Evolutionary conservation across 129 eudicot genomes (phyloP).

Genomic region (Chrysanthemum seticuspe): DNA sequence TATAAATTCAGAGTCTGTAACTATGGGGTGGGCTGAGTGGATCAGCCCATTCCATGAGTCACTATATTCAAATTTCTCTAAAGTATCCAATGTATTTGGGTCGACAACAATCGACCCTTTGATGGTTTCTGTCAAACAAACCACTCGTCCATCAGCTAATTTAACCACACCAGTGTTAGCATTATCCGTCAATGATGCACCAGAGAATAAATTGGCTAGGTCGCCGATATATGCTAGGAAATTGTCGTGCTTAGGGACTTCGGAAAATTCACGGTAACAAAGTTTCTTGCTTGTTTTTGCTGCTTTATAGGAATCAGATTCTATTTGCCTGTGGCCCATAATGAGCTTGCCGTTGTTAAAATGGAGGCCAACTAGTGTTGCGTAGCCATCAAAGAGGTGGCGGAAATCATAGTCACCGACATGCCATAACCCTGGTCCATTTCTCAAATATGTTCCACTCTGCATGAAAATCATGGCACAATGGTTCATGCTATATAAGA

Average conservation of each 20-base stretch:
- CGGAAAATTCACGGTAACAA: conserved; percentile 94
- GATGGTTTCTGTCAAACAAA: conserved; percentile 84
- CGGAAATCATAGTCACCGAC: conserved; percentile 84
- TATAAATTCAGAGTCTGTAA: conserved; percentile 65
- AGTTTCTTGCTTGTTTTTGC: conserved; percentile 61
- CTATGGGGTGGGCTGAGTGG: conserved; percentile 97
- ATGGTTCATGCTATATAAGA: background rate
- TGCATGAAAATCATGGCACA: conserved; percentile 32
- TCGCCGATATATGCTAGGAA: conserved; percentile 80
- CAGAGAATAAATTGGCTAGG: conserved; percentile 79
- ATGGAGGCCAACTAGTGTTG: conserved; percentile 85
- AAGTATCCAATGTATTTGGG: conserved; percentile 74
- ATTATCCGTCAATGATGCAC: conserved; percentile 86
- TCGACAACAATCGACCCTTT: conserved; percentile 91
- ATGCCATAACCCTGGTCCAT: conserved; percentile 97
- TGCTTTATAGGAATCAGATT: conserved; percentile 94
- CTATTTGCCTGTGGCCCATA: conserved; percentile 88
- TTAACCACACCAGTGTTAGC: conserved; percentile 88
- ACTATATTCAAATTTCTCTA: conserved; percentile 76
- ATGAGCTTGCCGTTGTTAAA: conserved; percentile 60
- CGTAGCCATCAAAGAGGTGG: conserved; percentile 98
- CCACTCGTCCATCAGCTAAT: conserved; percentile 84
- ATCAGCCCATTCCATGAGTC: conserved; percentile 69
- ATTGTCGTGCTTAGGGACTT: conserved; percentile 70
- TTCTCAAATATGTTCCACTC: conserved; percentile 87